phyloP scores from a whole-genome alignment of 306 rosid genomes.

The Quercus wislizeni region DNA sequence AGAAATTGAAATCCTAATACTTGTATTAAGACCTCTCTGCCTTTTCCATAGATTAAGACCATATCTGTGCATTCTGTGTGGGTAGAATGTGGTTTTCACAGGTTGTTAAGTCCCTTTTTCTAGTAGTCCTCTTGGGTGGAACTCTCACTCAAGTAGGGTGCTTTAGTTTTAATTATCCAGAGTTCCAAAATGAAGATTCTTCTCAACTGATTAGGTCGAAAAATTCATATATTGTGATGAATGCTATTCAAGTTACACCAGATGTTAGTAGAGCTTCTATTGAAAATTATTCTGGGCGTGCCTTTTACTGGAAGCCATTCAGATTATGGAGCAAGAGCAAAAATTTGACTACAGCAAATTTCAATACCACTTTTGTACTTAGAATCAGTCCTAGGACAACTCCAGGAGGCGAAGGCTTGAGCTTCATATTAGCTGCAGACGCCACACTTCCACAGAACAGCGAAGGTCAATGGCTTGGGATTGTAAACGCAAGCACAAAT shows the following conservation, averaged over 20 bases:
- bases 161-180: constrained; percentile 33
- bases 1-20: background rate
- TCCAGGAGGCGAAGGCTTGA: constrained; percentile 46
- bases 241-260: constrained; percentile 44
- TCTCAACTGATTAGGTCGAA: background rate
- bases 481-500: constrained; percentile 43
- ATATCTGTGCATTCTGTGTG: background rate
- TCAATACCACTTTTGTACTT: constrained; percentile 42
- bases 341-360: constrained; percentile 16
- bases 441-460: constrained; percentile 26
- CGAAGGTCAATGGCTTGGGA: constrained; percentile 43
- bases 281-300: constrained; percentile 18
- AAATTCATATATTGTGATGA: constrained; percentile 7
- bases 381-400: constrained; percentile 1
- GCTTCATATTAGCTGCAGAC: constrained; percentile 36
- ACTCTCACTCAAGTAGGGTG: constrained; percentile 15
- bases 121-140: constrained; percentile 12
- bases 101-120: constrained; percentile 6
- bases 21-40: background rate
- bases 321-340: constrained; percentile 31
- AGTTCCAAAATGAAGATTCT: constrained; percentile 4
- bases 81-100: background rate
- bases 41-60: background rate
- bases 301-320: constrained; percentile 25
- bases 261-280: background rate